Conservation (phyloP, 331 rosid genomes). For the Phaseolus coccineus region DNA sequence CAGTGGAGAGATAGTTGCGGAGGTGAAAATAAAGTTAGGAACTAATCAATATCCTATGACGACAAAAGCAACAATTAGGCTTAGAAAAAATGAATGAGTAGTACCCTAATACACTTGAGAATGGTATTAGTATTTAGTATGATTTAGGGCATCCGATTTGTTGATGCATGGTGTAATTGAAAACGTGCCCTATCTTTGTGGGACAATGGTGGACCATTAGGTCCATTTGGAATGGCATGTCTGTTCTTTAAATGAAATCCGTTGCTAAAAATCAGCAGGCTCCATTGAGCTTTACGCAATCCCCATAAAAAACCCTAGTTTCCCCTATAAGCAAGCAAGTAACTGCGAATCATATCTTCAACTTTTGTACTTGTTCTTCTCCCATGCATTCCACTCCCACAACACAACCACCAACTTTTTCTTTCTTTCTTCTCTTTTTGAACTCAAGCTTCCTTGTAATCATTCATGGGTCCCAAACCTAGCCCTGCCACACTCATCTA, state of each 20-base stretch:
- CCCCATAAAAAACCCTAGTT: conserved; percentile 51
- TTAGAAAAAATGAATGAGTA: background rate
- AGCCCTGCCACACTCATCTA: background rate
- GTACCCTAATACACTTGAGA: background rate
- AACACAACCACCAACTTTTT: conserved; percentile 28
- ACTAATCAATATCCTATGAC: background rate
- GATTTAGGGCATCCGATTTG: conserved; percentile 33
- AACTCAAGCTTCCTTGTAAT: conserved; percentile 44
- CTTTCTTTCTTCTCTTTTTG: conserved; percentile 26
- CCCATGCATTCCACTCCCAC: conserved; percentile 42
- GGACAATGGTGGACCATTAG: conserved; percentile 46
- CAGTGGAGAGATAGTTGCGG: background rate
- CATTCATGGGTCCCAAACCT: conserved; percentile 41
- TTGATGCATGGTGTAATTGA: conserved; percentile 47
- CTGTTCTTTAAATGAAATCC: conserved; percentile 40
- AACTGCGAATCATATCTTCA: conserved; percentile 46
- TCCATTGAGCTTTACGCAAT: conserved; percentile 70
- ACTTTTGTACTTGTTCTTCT: conserved; percentile 43
- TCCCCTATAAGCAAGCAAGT: conserved; percentile 57
- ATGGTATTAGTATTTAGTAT: background rate
- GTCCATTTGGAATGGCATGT: conserved; percentile 50
- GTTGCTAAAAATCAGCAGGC: conserved; percentile 28
- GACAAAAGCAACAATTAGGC: conserved; percentile 12
- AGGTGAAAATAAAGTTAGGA: background rate
- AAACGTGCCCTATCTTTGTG: conserved; percentile 50